A percentile compares a stretch with the other conserved stretches of the same genome.
Conservation (phyloP, 305 asterid genomes). For the Plantago coronopus region DNA sequence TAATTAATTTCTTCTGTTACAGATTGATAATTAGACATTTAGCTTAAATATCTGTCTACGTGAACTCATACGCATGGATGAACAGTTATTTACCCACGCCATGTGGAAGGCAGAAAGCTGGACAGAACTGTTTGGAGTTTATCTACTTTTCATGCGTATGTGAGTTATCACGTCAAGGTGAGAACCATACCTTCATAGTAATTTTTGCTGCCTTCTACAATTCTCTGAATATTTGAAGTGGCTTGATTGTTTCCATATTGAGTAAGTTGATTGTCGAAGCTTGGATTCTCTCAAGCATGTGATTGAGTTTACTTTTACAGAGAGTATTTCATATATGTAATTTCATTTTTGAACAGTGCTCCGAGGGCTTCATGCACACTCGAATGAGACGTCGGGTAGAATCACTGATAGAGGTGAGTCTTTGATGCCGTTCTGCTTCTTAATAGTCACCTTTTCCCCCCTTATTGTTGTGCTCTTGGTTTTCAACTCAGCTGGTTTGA, state of each 20-base stretch:
- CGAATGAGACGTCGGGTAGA: constrained; percentile 98
- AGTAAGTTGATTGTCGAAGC: neutral
- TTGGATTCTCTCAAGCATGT: neutral
- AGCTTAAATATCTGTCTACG: constrained; percentile 11
- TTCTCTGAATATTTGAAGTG: constrained; percentile 9
- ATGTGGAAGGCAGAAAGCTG: constrained; percentile 87
- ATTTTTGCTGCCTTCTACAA: constrained; percentile 11
- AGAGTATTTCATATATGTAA: constrained; percentile 9
- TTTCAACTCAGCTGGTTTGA: neutral
- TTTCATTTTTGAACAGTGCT: constrained; percentile 53
- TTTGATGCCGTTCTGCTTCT: constrained; percentile 15
- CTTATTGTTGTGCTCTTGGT: neutral
- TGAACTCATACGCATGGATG: constrained; percentile 27
- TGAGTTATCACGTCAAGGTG: constrained; percentile 96
- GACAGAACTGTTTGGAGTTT: constrained; percentile 95
- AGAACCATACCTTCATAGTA: constrained; percentile 20
- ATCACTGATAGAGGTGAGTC: constrained; percentile 72
- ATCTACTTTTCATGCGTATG: constrained; percentile 91
- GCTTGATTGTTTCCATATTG: constrained; percentile 4
- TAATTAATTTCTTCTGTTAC: constrained; percentile 25
- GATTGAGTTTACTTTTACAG: constrained; percentile 16
- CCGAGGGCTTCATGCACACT: constrained; percentile 97
- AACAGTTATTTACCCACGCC: constrained; percentile 84
- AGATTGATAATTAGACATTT: constrained; percentile 18
- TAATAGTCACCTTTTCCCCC: too few species aligned